Conservation (phyloP, 75 land plant genomes). For the Chamaecyparis obtusa region DNA sequence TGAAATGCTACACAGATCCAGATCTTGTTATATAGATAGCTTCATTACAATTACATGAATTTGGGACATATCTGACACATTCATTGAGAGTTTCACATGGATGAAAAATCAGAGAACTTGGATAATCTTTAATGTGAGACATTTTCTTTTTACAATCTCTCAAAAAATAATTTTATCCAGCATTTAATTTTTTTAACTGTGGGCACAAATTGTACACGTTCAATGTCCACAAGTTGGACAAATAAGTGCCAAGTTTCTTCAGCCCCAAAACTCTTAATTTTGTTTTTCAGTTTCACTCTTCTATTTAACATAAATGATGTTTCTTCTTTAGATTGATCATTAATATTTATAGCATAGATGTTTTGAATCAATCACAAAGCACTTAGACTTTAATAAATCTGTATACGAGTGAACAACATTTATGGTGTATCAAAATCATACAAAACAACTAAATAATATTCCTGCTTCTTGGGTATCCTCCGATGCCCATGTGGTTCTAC, state of each 20-base stretch:
- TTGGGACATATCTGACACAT: too few relatives aligned
- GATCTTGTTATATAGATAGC: too few relatives aligned
- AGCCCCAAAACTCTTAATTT: neutral
- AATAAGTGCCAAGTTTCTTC: neutral
- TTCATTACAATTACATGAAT: too few relatives aligned
- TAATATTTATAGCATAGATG: neutral
- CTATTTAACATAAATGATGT: neutral
- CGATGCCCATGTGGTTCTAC: neutral
- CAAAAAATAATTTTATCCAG: too few relatives aligned
- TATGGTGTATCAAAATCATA: neutral
- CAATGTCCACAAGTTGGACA: too few relatives aligned
- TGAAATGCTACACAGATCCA: too few relatives aligned
- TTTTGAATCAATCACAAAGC: neutral
- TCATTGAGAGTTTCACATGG: too few relatives aligned
- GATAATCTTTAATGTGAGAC: too few relatives aligned
- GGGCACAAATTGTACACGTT: neutral
- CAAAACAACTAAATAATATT: neutral
- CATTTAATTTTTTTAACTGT: neutral
- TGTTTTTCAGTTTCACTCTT: neutral
- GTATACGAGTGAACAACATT: neutral
- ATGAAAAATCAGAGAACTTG: too few relatives aligned
- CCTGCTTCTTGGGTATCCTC: neutral
- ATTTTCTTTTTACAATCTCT: too few relatives aligned
- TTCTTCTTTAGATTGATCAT: neutral
- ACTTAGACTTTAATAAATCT: neutral